Base-by-base conservation (phyloP, 768 basidiomycete species). In the Mycena rebaudengoi region DNA sequence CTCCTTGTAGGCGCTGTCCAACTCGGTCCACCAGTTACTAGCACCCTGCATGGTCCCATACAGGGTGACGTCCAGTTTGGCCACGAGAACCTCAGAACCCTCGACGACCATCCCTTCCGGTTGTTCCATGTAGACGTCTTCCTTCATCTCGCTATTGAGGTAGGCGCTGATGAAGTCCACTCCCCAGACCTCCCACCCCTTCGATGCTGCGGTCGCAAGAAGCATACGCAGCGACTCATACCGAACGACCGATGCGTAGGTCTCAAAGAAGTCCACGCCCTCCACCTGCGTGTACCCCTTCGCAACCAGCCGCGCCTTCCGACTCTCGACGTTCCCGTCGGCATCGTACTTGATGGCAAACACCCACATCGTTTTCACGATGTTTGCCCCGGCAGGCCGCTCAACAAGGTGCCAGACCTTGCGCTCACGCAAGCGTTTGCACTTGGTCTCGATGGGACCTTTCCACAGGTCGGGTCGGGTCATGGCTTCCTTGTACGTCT, bases 291-390 rank as follows among this genome's bases (percentile, higher is more conserved):
- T 64, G 69, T 69, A 81, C 0, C 85, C 79, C 55, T 79, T 71
- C 0, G 81, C 80, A 0, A 85, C 81, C 0, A 85, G 69, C 0
- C 78, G 50, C 0, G 79, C 83, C 62, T 82, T 82, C 61, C 72
- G 68, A 0, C 59, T 54, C 2, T 35, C 56, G 11, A 79, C 44
- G 0, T 59, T 65, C 14, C 79, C 80, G 10, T 71, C 45, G 0
- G 57, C 61, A 43, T 79, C 68, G 21, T 56, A 57, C 57, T 82
- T 82, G 10, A 68, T 33, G 20, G 52, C 66, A 62, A 74, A 76
- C 5, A 73, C 60, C 66, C 71, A 67, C 57, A 64, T 69, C 5
- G 43, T 45, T 6, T 56, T 46, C 43, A 56, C 7, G 43, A 56
- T 13, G 28, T 56, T 56, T 10, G 55, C 55, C 0, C 43, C 43